A percentile compares a stretch with the other conserved stretches of the same genome.
phyloP scores from a whole-genome alignment of 371 early-diverging fungal genomes.

The Apophysomyces ossiformis region DNA sequence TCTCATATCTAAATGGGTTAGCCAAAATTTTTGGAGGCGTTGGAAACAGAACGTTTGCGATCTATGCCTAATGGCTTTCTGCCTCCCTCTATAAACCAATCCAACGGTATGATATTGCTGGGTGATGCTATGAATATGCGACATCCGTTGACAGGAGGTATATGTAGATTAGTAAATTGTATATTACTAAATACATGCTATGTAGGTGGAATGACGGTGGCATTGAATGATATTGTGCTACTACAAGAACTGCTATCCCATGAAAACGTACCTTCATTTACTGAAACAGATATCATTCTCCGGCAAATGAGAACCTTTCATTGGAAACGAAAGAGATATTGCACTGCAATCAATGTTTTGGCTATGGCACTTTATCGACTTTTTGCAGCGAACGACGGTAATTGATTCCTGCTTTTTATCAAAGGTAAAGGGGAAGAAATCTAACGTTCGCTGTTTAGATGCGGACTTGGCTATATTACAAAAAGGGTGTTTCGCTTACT shows the following conservation, averaged over 20 bases:
- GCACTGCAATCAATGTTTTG: slow-evolving; percentile 85
- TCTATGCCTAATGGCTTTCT: slow-evolving; percentile 92
- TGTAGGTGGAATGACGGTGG: slow-evolving; percentile 90
- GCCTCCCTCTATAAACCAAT: slow-evolving; percentile 71
- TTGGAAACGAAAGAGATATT: slow-evolving; percentile 75
- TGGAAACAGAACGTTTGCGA: slow-evolving; percentile 77
- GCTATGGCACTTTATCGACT: slow-evolving; percentile 87
- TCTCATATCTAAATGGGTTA: slow-evolving; percentile 22
- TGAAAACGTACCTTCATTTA: slow-evolving; percentile 52
- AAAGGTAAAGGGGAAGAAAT: background rate
- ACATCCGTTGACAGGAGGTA: slow-evolving; percentile 83
- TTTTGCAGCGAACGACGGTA: slow-evolving; percentile 66
- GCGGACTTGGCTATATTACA: slow-evolving; percentile 66
- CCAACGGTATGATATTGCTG: slow-evolving; percentile 76
- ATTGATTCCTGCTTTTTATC: background rate
- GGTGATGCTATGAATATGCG: slow-evolving; percentile 93
- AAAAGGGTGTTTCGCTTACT: slow-evolving; percentile 87
- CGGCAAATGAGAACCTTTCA: slow-evolving; percentile 65
- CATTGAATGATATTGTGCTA: slow-evolving; percentile 83
- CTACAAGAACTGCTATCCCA: slow-evolving; percentile 56
- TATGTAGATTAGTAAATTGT: too few relatives aligned
- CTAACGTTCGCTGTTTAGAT: background rate
- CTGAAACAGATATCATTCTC: slow-evolving; percentile 48
- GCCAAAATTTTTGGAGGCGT: slow-evolving; percentile 65
- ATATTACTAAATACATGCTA: too few relatives aligned